Evolutionary conservation across 2,329 filamentous ascomycete species (phyloP), one percentile per base, ranked within the genome.

Genomic region (Hypoxylon sp.): DNA sequence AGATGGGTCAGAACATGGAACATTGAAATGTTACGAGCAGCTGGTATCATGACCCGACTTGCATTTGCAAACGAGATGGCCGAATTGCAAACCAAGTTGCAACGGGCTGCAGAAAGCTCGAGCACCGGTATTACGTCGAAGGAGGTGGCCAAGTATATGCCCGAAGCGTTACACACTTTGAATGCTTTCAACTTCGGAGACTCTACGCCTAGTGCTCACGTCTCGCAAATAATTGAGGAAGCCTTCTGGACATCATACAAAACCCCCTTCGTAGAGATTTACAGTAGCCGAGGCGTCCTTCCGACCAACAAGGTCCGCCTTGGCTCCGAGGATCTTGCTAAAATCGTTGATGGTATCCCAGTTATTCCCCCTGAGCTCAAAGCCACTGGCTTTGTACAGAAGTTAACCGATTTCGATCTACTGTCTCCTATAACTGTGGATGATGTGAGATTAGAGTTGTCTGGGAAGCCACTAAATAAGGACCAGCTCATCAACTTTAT

Each of bases 1-100:
- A 89, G 94, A 60, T 97, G 94, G 84, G 95, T 99, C 14, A 90
- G 94, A 67, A 93, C 90, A 14, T 99, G 96, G 96, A 99, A 99
- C 74, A 85, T 93, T 21, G 96, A 98, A 76, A 92, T 99, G 84
- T 84, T 99, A 39, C 88, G 95, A 45, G 92, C 94, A 29, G 93
- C 95, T 16, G 96, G 96, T 41, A 94, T 99, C 70, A 90, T 97
- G 69, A 92, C 93, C 65, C 89, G 96, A 52, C 87, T 99, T 68
- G 92, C 94, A 0, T 99, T 96, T 80, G 85, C 89, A 8, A 90
- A 92, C 68, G 94, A 97, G 76, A 97, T 98, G 93, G 81, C 83
- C 3, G 89, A 92, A 51, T 83, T 97, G 27, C 89, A 89, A 66
- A 77, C 79, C 54, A 90, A 88, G 72, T 81, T 92, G 16, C 82